These are phyloP conservation scores for Parascedosporium putredinis DNA, from an alignment of 2,329 filamentous ascomycete genomes.

Conservation along the genomic window DNA sequence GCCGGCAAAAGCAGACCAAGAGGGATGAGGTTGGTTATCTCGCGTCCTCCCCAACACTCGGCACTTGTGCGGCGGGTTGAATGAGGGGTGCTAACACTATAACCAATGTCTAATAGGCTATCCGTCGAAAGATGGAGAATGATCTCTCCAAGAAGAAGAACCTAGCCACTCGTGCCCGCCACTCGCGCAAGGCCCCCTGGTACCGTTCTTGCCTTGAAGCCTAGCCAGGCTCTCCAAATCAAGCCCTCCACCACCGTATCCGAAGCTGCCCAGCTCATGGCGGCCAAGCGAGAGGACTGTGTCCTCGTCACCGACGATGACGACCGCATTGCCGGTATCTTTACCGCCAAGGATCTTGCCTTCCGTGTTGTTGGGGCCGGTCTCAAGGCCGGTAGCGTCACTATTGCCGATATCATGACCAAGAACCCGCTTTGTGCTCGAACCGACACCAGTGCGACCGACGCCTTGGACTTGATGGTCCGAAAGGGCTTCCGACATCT, in stretches of 20 bases:
- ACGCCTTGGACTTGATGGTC: conserved; percentile 96
- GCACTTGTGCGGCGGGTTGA: no score
- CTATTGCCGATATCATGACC: conserved; percentile 98
- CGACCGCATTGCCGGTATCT: conserved; percentile 95
- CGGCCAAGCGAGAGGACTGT: conserved; percentile 95
- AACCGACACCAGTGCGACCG: conserved; percentile 95
- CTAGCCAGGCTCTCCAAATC: conserved; percentile 92
- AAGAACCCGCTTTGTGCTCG: conserved; percentile 97
- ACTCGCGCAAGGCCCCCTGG: conserved; percentile 90
- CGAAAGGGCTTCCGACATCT: conserved; percentile 95
- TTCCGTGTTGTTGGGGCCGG: conserved; percentile 92
- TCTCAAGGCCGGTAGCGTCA: conserved; percentile 78
- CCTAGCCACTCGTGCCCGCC: conserved; percentile 64
- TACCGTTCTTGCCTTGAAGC: conserved; percentile 89
- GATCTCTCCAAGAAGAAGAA: conserved; percentile 98
- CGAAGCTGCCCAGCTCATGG: conserved; percentile 97
- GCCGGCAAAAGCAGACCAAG: conserved; percentile 92
- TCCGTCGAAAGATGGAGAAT: conserved; percentile 91
- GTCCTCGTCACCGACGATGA: conserved; percentile 96
- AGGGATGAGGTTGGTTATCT: conserved; percentile 77
- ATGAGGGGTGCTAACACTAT: no score
- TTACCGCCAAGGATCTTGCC: conserved; percentile 95
- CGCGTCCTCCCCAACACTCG: not conserved
- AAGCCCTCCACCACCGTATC: conserved; percentile 90
- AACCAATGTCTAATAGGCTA: conserved; percentile 62